Evolutionary conservation across 1,284 basidiomycete species (phyloP).

Genomic region (Sanghuangporus baumii): DNA sequence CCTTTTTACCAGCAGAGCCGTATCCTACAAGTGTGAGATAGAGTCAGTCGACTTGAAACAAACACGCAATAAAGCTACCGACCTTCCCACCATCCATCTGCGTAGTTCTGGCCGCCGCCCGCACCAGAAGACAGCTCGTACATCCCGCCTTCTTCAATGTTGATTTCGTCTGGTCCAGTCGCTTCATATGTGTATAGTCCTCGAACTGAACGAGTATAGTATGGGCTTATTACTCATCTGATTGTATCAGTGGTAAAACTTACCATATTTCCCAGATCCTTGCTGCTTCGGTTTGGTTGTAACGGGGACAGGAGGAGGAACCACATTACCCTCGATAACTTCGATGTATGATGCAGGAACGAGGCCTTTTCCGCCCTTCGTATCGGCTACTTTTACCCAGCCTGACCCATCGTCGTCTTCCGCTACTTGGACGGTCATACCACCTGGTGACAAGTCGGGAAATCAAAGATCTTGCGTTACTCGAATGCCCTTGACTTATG

Average conservation of each 20-base stretch:
- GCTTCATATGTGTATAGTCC: slow-evolving; percentile 67
- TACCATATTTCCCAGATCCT: slow-evolving; percentile 44
- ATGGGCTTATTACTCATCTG: not conserved
- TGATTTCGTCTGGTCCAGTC: slow-evolving; percentile 65
- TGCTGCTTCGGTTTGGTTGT: slow-evolving; percentile 20
- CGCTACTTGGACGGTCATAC: slow-evolving; percentile 50
- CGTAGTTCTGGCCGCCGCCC: slow-evolving; percentile 57
- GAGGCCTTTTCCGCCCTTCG: slow-evolving; percentile 55
- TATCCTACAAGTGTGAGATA: slow-evolving; percentile 39
- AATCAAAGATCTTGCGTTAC: not conserved
- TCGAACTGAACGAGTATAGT: slow-evolving; percentile 42
- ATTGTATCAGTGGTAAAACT: slow-evolving; percentile 16
- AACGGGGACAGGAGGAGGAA: slow-evolving; percentile 8
- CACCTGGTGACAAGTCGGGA: slow-evolving; percentile 40
- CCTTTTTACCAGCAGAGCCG: slow-evolving; percentile 54
- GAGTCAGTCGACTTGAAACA: not conserved
- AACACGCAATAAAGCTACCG: slow-evolving; percentile 35
- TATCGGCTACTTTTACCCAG: slow-evolving; percentile 73
- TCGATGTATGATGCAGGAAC: slow-evolving; percentile 76
- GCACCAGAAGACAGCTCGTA: slow-evolving; percentile 60
- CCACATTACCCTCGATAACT: slow-evolving; percentile 25
- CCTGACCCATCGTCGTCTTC: slow-evolving; percentile 80
- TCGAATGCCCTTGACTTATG: not conserved
- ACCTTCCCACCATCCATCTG: slow-evolving; percentile 84
- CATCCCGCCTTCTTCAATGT: slow-evolving; percentile 52